These are phyloP conservation scores for Colletotrichum sublineola DNA, from an alignment of 2,329 filamentous ascomycete genomes.

Conservation along the genomic window DNA sequence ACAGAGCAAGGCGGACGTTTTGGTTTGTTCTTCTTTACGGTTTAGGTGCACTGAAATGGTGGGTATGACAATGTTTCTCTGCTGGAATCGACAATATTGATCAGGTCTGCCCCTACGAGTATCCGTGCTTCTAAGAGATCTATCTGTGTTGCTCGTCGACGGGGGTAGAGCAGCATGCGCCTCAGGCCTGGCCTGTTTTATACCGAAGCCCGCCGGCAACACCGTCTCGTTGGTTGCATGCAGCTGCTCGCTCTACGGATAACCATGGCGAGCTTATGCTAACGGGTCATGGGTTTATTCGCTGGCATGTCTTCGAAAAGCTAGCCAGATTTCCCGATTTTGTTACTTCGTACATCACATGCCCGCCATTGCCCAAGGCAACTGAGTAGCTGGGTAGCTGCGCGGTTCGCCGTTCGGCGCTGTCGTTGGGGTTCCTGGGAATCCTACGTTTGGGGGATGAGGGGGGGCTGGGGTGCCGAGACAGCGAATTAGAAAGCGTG, in stretches of 20 bases:
- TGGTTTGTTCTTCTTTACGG: background rate
- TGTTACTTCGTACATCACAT: background rate
- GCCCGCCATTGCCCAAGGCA: background rate
- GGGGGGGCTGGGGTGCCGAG: background rate
- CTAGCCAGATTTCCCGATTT: background rate
- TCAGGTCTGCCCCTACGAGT: background rate
- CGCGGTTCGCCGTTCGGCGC: background rate
- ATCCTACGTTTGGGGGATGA: background rate
- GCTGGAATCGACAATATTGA: background rate
- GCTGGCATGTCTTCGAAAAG: background rate
- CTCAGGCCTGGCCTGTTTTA: background rate
- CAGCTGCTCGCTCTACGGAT: background rate
- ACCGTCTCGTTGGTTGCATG: background rate
- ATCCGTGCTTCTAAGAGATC: background rate
- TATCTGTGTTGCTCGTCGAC: background rate
- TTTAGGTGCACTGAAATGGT: background rate
- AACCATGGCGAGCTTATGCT: background rate
- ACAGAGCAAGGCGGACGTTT: background rate
- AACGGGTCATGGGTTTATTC: background rate
- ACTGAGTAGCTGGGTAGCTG: background rate
- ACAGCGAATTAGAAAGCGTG: constrained; percentile 21
- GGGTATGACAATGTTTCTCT: background rate
- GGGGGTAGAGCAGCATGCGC: background rate
- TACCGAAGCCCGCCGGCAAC: background rate
- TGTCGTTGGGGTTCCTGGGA: constrained; percentile 4